Conservation (phyloP, 257 asterid genomes). For the Nicotiana noctiflora region DNA sequence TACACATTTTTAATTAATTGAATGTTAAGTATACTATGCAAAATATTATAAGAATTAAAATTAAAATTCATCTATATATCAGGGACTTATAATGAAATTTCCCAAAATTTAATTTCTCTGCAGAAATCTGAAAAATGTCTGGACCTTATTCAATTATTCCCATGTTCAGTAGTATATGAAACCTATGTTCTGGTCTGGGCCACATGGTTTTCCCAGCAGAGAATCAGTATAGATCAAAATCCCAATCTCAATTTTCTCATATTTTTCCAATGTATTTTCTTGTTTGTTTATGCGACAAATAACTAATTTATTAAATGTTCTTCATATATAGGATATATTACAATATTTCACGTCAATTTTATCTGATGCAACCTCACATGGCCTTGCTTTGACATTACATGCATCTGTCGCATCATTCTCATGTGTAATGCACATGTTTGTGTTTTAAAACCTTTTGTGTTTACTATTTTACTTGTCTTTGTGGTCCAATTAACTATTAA, state of each 20-base stretch:
- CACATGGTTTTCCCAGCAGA: constrained; percentile 26
- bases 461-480: background rate
- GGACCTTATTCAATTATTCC: constrained; percentile 27
- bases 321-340: background rate
- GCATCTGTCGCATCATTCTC: constrained; percentile 14
- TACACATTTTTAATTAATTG: no score
- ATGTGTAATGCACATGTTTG: constrained; percentile 28
- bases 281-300: background rate
- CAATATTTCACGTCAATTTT: constrained; percentile 3
- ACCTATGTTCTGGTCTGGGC: background rate
- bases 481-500: background rate
- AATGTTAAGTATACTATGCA: no score
- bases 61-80: background rate
- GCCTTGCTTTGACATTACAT: constrained; percentile 31
- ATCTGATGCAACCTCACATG: constrained; percentile 31
- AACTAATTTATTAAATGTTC: constrained; percentile 14
- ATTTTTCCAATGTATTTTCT: background rate
- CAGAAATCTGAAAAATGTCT: constrained; percentile 16
- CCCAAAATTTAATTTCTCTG: background rate
- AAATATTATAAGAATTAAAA: background rate
- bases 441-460: constrained; percentile 5
- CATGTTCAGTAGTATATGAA: constrained; percentile 21
- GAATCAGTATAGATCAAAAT: constrained; percentile 20
- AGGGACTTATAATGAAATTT: background rate
- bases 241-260: background rate